Evolutionary conservation across 306 rosid genomes (phyloP), one percentile per base, ranked within the genome.

Genomic region (Carpinus fangiana): DNA sequence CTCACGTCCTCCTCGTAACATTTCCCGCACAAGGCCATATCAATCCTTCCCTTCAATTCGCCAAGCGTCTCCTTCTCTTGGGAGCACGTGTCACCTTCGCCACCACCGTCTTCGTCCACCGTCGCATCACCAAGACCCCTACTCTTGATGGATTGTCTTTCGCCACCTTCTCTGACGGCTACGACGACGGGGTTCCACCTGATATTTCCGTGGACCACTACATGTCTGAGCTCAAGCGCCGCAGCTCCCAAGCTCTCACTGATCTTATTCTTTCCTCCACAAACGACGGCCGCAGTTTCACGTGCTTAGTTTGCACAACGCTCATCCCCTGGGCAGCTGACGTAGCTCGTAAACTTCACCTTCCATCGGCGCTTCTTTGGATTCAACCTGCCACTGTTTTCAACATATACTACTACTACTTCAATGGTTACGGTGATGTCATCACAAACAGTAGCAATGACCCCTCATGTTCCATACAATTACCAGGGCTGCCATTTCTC

Each of bases 81-180:
- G 80, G 81, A 4, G 79, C 77, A 7, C 69, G 75, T 4, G 82
- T 87, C 61, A 87, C 88, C 12, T 73, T 69, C 17, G 65, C 43
- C 70, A 83, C 84, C 38, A 70, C 78, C 20, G 14, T 73, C 48
- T 68, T 2, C 1, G 80, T 69, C 21, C 11, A 41, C 36, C 78
- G 84, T 55, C 78, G 81, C 67, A 78, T 81, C 46, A 20, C 47
- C 79, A 70, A 72, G 38, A 45, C n/a, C 34, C 60, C 73, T 0
- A 20, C 55, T 16, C 53, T 75, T 18, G 36, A 50, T 1, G 75
- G 81, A 12, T 3, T 79, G 54, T 64, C 84, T 0, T 81, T 78
- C 53, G 50, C 80, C 14, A 62, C 75, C 20, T 79, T 85, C 83
- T 85, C 88, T 4, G 92, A 86, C n/a, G 90, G 89, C 70, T 67